These are phyloP conservation scores for Cryptococcus sp. DNA, from an alignment of 1,284 basidiomycete genomes.

Conservation along the genomic window DNA sequence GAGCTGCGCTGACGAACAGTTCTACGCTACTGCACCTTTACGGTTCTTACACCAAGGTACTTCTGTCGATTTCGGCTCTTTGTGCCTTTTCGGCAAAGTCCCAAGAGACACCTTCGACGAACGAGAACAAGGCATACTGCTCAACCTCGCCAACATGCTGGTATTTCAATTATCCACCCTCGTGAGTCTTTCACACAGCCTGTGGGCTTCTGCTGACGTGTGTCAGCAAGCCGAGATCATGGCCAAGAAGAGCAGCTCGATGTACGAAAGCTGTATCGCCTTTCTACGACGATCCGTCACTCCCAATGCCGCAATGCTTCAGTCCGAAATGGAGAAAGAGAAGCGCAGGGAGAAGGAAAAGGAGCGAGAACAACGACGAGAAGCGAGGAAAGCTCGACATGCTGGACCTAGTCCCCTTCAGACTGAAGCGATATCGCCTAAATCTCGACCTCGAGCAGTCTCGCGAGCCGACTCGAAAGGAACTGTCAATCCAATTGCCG, in stretches of 20 bases:
- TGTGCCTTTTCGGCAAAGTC: conserved; percentile 26
- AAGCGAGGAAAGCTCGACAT: neutral
- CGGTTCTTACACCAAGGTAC: conserved; percentile 21
- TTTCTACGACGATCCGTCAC: conserved; percentile 35
- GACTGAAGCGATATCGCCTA: neutral
- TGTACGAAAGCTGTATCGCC: conserved; percentile 37
- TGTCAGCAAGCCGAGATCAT: conserved; percentile 32
- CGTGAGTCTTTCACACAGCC: conserved; percentile 14
- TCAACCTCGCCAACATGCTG: conserved; percentile 40
- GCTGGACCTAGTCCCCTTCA: neutral
- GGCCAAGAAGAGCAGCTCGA: conserved; percentile 25
- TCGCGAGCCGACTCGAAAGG: neutral
- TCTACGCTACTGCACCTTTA: conserved; percentile 36
- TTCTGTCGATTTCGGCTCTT: conserved; percentile 31
- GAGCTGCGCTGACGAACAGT: conserved; percentile 12
- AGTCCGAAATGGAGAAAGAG: neutral
- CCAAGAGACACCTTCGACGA: conserved; percentile 25
- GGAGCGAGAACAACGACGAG: neutral
- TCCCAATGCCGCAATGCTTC: conserved; percentile 12
- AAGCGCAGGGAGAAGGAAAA: conserved; percentile 1
- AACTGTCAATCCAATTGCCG: neutral
- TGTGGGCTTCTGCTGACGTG: conserved; percentile 4
- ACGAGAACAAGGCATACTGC: conserved; percentile 28
- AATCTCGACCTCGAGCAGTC: neutral
- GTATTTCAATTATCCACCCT: conserved; percentile 40